Conservation (phyloP, 257 asterid genomes). For the Rubia yunnanensis region DNA sequence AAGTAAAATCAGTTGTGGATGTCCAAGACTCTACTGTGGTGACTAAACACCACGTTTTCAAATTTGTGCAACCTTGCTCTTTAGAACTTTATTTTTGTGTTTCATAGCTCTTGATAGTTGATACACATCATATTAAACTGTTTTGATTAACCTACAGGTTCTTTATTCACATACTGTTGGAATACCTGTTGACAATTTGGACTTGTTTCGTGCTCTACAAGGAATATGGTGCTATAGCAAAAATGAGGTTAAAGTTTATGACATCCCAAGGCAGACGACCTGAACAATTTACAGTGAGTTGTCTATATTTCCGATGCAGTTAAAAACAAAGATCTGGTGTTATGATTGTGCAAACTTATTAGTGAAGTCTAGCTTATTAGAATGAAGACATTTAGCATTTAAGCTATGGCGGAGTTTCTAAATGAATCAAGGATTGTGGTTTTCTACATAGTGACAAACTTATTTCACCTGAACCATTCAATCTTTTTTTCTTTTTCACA, state of each 20-base stretch:
- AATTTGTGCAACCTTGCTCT: not conserved
- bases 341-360: not conserved
- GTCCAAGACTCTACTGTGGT: not conserved
- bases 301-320: not conserved
- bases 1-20: not conserved
- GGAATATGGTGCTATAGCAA: constrained; percentile 80
- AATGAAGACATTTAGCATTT: not conserved
- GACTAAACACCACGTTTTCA: not conserved
- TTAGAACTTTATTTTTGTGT: not conserved
- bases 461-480: not conserved
- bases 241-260: constrained; percentile 72
- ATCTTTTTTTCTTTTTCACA: not conserved
- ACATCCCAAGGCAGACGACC: constrained; percentile 80
- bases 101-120: not conserved
- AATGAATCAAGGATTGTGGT: not conserved
- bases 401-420: not conserved
- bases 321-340: not conserved
- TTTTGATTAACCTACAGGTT: constrained; percentile 57
- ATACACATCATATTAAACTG: constrained; percentile 8
- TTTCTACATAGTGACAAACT: not conserved
- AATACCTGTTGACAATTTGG: constrained; percentile 86
- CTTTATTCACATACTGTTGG: constrained; percentile 82
- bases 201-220: constrained; percentile 76
- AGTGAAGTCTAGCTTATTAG: not conserved
- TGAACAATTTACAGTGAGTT: constrained; percentile 93